phyloP scores from a whole-genome alignment of 2,329 filamentous ascomycete species.

The Nigrospora sphaerica region DNA sequence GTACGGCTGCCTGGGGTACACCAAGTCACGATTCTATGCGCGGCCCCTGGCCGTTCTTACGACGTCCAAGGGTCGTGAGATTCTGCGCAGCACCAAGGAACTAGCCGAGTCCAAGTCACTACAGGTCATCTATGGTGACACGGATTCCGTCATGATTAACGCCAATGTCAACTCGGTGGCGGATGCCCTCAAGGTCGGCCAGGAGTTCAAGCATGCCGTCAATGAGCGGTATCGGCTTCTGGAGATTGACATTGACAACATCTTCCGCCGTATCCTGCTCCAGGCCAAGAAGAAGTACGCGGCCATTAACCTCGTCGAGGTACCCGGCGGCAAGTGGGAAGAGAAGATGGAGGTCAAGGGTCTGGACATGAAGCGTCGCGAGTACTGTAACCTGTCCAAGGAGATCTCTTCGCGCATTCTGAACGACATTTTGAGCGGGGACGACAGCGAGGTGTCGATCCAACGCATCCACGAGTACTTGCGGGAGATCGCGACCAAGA shows the following conservation, averaged over 20 bases:
- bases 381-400: conserved; percentile 93
- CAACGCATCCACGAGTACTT: conserved; percentile 91
- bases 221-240: conserved; percentile 89
- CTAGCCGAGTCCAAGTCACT: conserved; percentile 86
- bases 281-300: conserved; percentile 99
- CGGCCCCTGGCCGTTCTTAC: conserved; percentile 91
- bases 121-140: conserved; percentile 97
- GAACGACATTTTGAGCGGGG: conserved; percentile 90
- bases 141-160: conserved; percentile 99
- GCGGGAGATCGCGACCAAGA: conserved; percentile 73
- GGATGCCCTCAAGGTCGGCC: conserved; percentile 83
- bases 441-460: conserved; percentile 82
- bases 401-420: conserved; percentile 85
- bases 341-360: conserved; percentile 98
- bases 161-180: conserved; percentile 92
- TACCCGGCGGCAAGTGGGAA: conserved; percentile 73
- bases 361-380: conserved; percentile 93
- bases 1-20: conserved; percentile 98
- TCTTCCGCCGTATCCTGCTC: conserved; percentile 86
- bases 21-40: conserved; percentile 94
- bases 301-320: conserved; percentile 85
- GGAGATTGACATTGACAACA: conserved; percentile 97
- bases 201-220: conserved; percentile 90
- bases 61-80: conserved; percentile 95
- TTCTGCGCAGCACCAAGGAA: conserved; percentile 91